phyloP scores from a whole-genome alignment of 2,329 filamentous ascomycete genomes.

The Paradendryphiella salina region DNA sequence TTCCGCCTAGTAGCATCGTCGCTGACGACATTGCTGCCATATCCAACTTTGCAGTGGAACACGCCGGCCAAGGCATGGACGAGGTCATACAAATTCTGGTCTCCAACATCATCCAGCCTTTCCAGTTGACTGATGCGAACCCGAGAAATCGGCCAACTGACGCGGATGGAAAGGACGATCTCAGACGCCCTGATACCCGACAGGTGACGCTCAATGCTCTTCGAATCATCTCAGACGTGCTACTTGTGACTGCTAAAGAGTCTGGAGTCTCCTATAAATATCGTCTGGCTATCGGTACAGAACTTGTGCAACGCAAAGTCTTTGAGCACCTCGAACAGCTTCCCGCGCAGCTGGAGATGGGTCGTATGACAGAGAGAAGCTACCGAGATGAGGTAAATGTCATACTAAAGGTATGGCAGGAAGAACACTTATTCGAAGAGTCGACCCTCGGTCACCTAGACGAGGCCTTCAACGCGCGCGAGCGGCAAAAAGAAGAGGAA shows the following conservation, averaged over 20 bases:
- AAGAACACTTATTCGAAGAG: slow-evolving; percentile 41
- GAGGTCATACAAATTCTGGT: slow-evolving; percentile 91
- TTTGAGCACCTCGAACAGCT: slow-evolving; percentile 77
- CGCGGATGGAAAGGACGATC: slow-evolving; percentile 28
- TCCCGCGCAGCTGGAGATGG: slow-evolving; percentile 74
- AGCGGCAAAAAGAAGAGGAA: slow-evolving; percentile 49
- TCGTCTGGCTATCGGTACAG: slow-evolving; percentile 74
- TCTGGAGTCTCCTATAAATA: slow-evolving; percentile 69
- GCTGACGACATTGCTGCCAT: slow-evolving; percentile 84
- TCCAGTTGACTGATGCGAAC: slow-evolving; percentile 73
- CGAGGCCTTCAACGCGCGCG: slow-evolving; percentile 40
- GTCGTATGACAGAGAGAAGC: slow-evolving; percentile 71
- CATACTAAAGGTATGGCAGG: slow-evolving; percentile 42
- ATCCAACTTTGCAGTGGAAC: slow-evolving; percentile 84
- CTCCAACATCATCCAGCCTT: slow-evolving; percentile 76
- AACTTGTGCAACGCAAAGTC: slow-evolving; percentile 67
- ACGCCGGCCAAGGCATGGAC: slow-evolving; percentile 80
- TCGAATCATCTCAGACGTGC: slow-evolving; percentile 78
- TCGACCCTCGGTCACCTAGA: slow-evolving; percentile 30
- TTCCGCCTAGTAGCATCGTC: slow-evolving; percentile 75
- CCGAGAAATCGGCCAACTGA: slow-evolving; percentile 49
- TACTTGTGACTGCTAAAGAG: slow-evolving; percentile 61
- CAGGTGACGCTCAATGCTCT: slow-evolving; percentile 59
- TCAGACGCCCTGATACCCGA: slow-evolving; percentile 24
- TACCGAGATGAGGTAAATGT: slow-evolving; percentile 41